A percentile compares a stretch with the other conserved stretches of the same genome.
Conservation (phyloP, 2,329 filamentous ascomycete genomes). For the Blumeriella jaapii region DNA sequence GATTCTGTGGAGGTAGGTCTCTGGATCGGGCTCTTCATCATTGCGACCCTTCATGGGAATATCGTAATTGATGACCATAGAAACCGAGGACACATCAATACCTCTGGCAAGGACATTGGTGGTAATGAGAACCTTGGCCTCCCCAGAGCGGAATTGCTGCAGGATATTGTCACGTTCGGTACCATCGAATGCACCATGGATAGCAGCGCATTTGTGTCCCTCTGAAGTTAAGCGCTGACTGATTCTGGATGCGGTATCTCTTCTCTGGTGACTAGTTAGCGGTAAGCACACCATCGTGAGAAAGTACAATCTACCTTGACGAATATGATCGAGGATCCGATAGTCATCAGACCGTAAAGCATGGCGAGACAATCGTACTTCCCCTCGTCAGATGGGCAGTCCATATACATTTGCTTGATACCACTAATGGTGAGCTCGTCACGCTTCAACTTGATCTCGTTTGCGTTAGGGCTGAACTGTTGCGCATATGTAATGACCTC, state of each 20-base stretch:
- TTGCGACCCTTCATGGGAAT: slow-evolving; percentile 65
- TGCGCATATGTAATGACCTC: slow-evolving; percentile 75
- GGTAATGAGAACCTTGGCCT: slow-evolving; percentile 92
- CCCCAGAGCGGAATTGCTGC: slow-evolving; percentile 72
- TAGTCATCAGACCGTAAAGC: slow-evolving; percentile 91
- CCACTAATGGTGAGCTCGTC: slow-evolving; percentile 92
- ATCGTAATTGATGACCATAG: slow-evolving; percentile 97
- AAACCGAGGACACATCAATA: slow-evolving; percentile 87
- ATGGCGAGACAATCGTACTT: slow-evolving; percentile 86
- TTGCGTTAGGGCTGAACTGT: slow-evolving; percentile 74
- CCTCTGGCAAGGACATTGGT: slow-evolving; percentile 94
- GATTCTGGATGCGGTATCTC: slow-evolving; percentile 75
- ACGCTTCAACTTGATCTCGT: slow-evolving; percentile 76
- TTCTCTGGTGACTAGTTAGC: slow-evolving; percentile 46
- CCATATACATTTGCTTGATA: slow-evolving; percentile 96
- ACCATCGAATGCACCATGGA: slow-evolving; percentile 83
- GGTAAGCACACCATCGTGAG: not conserved
- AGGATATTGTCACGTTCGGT: slow-evolving; percentile 72
- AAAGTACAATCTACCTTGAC: slow-evolving; percentile 54
- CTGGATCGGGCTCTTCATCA: slow-evolving; percentile 75
- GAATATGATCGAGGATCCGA: slow-evolving; percentile 96
- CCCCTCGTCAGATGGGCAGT: slow-evolving; percentile 68
- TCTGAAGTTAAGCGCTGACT: slow-evolving; percentile 76
- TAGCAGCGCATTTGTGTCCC: slow-evolving; percentile 80
- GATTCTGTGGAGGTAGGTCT: slow-evolving; percentile 97